These are phyloP conservation scores for Purshia tridentata DNA, from an alignment of 306 rosid species.

Conservation along the genomic window DNA sequence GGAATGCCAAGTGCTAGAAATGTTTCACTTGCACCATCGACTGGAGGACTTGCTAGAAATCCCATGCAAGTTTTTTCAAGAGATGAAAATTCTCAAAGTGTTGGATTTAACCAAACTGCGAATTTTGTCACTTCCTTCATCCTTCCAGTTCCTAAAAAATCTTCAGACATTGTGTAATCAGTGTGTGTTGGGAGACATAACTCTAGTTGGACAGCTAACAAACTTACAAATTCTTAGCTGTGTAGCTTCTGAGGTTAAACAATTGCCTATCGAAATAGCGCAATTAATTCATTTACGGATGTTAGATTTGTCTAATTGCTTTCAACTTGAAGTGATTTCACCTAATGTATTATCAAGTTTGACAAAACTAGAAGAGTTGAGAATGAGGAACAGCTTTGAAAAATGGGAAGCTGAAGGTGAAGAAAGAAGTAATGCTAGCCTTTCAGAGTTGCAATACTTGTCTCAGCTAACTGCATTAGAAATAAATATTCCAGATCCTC, in stretches of 20 bases:
- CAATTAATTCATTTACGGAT: conserved; percentile 32
- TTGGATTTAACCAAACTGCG: neutral
- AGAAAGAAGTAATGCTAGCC: conserved; percentile 13
- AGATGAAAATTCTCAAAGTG: conserved; percentile 19
- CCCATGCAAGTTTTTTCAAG: conserved; percentile 13
- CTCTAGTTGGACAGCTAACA: conserved; percentile 33
- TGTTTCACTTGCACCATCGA: fast-evolving
- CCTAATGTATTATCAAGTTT: conserved; percentile 30
- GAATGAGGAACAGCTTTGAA: conserved; percentile 35
- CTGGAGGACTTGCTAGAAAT: neutral
- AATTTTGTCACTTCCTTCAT: conserved; percentile 10
- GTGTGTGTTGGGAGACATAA: conserved; percentile 20
- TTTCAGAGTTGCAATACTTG: conserved; percentile 33
- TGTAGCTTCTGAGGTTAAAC: conserved; percentile 21
- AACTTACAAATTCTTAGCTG: conserved; percentile 46
- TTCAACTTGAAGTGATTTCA: conserved; percentile 32
- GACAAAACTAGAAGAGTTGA: conserved; percentile 36
- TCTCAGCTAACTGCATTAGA: conserved; percentile 26
- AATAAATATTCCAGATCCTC: conserved; percentile 22
- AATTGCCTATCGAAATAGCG: conserved; percentile 31
- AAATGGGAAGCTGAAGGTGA: conserved; percentile 21
- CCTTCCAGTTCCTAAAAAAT: neutral
- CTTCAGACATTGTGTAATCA: conserved; percentile 34
- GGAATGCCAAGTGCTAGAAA: conserved; percentile 1
- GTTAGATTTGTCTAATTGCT: conserved; percentile 42